These are phyloP conservation scores for Talaromyces sp. DNA, from an alignment of 2,329 filamentous ascomycete genomes.

Conservation along the genomic window DNA sequence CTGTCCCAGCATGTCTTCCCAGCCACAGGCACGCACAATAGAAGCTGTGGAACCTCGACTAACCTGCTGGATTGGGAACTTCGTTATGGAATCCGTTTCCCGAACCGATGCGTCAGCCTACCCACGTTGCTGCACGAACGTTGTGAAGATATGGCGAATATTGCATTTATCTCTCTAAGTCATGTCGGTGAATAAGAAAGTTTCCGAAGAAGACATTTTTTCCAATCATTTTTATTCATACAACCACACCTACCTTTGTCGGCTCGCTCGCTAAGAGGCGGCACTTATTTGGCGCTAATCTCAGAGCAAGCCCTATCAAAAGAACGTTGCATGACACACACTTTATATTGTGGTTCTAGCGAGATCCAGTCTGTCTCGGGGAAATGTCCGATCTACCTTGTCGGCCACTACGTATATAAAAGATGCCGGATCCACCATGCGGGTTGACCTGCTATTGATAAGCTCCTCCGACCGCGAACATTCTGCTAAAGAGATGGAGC, in stretches of 20 bases:
- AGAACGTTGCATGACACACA: not conserved
- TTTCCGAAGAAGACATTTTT: not conserved
- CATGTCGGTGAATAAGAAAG: not conserved
- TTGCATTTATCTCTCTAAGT: not conserved
- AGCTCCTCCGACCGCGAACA: not conserved
- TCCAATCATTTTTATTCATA: not conserved
- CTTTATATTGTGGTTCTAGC: not conserved
- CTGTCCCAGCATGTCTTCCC: not conserved
- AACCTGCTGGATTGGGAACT: not conserved
- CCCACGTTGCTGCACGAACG: not conserved
- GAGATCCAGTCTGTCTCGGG: not conserved
- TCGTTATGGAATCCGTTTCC: not conserved
- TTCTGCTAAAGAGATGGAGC: not conserved
- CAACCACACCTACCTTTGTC: not conserved
- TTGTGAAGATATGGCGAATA: not conserved
- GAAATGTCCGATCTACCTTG: not conserved
- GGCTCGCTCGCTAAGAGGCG: not conserved
- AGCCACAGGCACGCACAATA: not conserved
- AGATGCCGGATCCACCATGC: not conserved
- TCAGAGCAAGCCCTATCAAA: not conserved
- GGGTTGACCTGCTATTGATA: not conserved
- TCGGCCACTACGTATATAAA: not conserved
- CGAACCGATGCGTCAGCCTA: not conserved
- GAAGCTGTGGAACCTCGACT: not conserved
- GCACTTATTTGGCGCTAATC: not conserved